Base-by-base conservation (phyloP, 2,329 filamentous ascomycete genomes). In the Ceratocystis alfenasii region DNA sequence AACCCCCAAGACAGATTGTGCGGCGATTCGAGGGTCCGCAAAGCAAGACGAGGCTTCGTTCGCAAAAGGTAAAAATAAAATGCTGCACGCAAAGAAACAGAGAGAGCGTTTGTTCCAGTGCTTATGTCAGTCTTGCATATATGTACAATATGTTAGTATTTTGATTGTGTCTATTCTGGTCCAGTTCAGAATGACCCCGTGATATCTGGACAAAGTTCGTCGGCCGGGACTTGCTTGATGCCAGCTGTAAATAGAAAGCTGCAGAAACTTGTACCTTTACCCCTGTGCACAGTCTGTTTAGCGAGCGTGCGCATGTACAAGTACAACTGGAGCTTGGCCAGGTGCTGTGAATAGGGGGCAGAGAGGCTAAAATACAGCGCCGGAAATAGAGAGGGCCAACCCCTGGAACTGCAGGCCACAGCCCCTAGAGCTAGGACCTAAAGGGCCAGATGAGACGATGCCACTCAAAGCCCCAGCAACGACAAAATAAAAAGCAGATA, bases 241-340 rank as follows among this genome's bases (percentile, higher is more conserved):
- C 20, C 48, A 53, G 48, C 48, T 53, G 48, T 53, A 53, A 53
- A 53, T 53, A 53, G 48, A 53, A 53, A 8, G 20, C 46, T 8
- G 20, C 48, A 3, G 48, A 53, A 59, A 30, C 30, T 59, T 59
- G 55, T 59, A 59, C 28, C 55, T 17, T 15, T 59, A 59, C 55
- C 55, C 55, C 28, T 59, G 55, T 28, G 28, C 55, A 25, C 55
- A 36, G 28, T 36, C 7, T 30, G 12, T 59, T 33, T 59, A 20
- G 28, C 55, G 48, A 53, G 48, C 48, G 20, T 53, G 48, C 22
- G 12, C 8, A 53, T 12, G 48, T 53, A 53, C 22, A 53, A 5
- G 3, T 28, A 59, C 30, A 41, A 15, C 36, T 41, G 12, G 36
- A 7, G 25, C 55, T 36, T 20, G 3, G 28, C 6, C 10, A 8